Conservation (phyloP, 2,329 filamentous ascomycete genomes). For the Aspergillus sp. region DNA sequence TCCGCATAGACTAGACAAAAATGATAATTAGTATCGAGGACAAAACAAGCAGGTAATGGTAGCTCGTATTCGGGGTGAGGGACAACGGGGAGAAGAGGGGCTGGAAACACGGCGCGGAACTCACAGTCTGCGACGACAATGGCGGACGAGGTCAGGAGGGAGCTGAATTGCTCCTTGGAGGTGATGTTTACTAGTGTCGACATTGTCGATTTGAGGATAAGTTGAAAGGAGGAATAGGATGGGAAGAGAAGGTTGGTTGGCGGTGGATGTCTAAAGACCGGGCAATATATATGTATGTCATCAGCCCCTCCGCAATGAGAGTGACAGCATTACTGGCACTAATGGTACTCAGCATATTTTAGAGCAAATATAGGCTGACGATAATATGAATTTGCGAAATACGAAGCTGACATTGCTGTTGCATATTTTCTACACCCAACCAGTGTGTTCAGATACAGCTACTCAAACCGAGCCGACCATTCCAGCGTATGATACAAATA, state of each 20-base stretch:
- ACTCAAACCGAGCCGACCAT: too few relatives aligned
- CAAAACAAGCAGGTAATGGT: not conserved
- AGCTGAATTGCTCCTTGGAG: slow-evolving; percentile 61
- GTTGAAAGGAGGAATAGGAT: slow-evolving; percentile 6
- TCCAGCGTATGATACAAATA: too few relatives aligned
- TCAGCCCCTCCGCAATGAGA: slow-evolving; percentile 14
- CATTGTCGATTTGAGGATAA: slow-evolving; percentile 13
- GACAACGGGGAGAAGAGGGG: slow-evolving; percentile 6
- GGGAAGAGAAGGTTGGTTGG: slow-evolving; percentile 12
- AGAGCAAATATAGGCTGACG: too few relatives aligned
- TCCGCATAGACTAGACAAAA: slow-evolving; percentile 67
- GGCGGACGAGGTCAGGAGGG: slow-evolving; percentile 62
- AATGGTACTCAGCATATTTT: too few relatives aligned
- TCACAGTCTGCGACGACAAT: slow-evolving; percentile 86
- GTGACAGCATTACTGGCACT: too few relatives aligned
- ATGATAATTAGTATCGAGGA: slow-evolving; percentile 10
- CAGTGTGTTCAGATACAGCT: too few relatives aligned
- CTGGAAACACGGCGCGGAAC: slow-evolving; percentile 30
- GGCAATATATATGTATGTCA: slow-evolving; percentile 21
- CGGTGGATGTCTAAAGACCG: slow-evolving; percentile 11
- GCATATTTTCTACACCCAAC: too few relatives aligned
- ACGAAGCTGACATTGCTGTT: too few relatives aligned
- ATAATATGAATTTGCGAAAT: too few relatives aligned
- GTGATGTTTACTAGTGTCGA: slow-evolving; percentile 49
- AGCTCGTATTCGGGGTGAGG: slow-evolving; percentile 11